Conservation (phyloP, 129 eudicot genomes). For the Gnaphalium uliginosum region DNA sequence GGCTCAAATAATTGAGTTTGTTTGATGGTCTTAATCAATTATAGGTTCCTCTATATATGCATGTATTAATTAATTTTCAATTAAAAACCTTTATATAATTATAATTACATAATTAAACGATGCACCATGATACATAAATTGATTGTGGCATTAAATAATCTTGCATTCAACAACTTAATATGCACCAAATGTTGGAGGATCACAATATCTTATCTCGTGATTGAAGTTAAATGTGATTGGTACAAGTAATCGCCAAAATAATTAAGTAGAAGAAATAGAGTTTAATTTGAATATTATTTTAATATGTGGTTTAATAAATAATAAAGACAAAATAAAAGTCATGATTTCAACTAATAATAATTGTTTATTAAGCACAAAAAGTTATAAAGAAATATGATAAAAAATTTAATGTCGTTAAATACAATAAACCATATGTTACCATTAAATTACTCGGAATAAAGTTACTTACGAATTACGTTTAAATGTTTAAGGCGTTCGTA, state of each 20-base stretch:
- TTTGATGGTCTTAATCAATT: conserved; percentile 6
- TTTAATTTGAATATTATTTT: too few species aligned
- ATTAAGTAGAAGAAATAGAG: too few species aligned
- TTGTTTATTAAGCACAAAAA: too few species aligned
- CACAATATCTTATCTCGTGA: conserved; percentile 27
- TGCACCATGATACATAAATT: background rate
- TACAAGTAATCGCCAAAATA: background rate
- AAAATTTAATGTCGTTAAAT: too few species aligned
- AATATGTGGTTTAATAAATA: too few species aligned
- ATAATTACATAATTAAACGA: background rate
- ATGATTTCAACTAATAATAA: too few species aligned
- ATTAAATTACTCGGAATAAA: too few species aligned
- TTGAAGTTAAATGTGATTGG: conserved; percentile 18
- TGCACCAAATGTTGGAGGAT: conserved; percentile 7
- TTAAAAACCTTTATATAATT: too few species aligned
- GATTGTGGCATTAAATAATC: background rate
- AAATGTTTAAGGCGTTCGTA: conserved; percentile 6
- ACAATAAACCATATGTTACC: too few species aligned
- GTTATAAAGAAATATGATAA: too few species aligned
- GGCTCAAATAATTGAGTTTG: conserved; percentile 22
- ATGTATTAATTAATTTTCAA: background rate
- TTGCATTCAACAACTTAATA: background rate
- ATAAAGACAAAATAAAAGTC: too few species aligned
- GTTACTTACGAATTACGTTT: too few species aligned
- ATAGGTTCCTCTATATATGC: background rate